phyloP scores from a whole-genome alignment of 352 stramenopile genomes.

The Pythium rishiriense region DNA sequence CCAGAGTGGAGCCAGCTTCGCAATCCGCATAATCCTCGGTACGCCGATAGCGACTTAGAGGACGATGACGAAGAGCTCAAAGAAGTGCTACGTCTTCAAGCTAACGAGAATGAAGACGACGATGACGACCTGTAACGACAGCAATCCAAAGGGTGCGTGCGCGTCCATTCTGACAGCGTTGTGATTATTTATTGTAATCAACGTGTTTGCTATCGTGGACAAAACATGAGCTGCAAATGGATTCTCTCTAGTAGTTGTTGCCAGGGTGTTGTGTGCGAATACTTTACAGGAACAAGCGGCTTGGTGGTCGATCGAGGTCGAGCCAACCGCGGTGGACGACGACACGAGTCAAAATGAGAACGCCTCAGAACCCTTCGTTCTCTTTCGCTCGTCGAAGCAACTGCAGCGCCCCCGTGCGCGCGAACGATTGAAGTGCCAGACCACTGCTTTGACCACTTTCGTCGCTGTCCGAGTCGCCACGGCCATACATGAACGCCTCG shows the following conservation, averaged over 20 bases:
- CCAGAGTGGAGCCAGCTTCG: slow-evolving; percentile 60
- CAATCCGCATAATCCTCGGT: slow-evolving; percentile 24
- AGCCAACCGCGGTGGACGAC: not conserved
- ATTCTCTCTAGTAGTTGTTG: not conserved
- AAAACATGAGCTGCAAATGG: too few relatives aligned
- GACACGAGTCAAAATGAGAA: not conserved
- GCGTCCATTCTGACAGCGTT: not conserved
- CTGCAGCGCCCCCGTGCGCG: slow-evolving; percentile 59
- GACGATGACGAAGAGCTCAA: slow-evolving; percentile 20
- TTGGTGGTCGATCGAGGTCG: not conserved
- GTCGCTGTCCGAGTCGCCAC: slow-evolving; percentile 17
- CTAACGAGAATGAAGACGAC: not conserved
- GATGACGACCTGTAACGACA: not conserved
- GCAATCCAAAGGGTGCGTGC: not conserved
- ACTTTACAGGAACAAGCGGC: slow-evolving; percentile 9
- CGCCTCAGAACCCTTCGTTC: slow-evolving; percentile 62
- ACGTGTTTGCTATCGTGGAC: slow-evolving; percentile 6
- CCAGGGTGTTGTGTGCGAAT: not conserved
- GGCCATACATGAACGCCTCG: slow-evolving; percentile 26
- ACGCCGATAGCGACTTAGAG: slow-evolving; percentile 14
- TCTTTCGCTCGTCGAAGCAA: slow-evolving; percentile 70
- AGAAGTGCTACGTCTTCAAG: not conserved
- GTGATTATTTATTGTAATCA: slow-evolving; percentile 23
- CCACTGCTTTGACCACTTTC: slow-evolving; percentile 14
- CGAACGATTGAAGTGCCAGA: slow-evolving; percentile 56